phyloP scores from a whole-genome alignment of 306 rosid genomes.

The Lathyrus oleraceus region DNA sequence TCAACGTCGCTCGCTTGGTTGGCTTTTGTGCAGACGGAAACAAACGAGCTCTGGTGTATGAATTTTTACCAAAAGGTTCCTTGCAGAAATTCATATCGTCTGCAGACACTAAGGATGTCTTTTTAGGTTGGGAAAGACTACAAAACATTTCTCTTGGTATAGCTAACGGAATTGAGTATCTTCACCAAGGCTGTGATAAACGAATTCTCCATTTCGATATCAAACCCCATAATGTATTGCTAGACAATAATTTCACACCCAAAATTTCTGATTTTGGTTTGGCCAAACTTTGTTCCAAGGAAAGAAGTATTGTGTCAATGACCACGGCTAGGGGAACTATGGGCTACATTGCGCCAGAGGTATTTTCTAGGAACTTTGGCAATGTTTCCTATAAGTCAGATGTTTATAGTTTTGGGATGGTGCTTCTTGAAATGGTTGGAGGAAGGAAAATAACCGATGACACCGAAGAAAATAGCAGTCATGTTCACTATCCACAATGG shows the following conservation, averaged over 20 bases:
- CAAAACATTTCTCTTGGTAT: background rate
- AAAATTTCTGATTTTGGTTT: background rate
- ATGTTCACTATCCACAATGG: constrained; percentile 38
- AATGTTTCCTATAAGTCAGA: constrained; percentile 6
- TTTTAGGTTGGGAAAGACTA: constrained; percentile 41
- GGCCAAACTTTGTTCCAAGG: background rate
- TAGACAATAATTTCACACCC: background rate
- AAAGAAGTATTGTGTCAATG: background rate
- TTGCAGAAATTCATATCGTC: constrained; percentile 40
- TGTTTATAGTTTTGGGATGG: constrained; percentile 28
- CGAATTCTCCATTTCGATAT: background rate
- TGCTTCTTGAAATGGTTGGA: constrained; percentile 17
- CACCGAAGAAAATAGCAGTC: background rate
- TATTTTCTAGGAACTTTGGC: constrained; percentile 20
- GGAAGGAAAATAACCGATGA: constrained; percentile 31
- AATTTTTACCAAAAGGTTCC: constrained; percentile 39
- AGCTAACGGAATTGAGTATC: background rate
- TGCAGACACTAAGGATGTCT: constrained; percentile 2
- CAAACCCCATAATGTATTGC: constrained; percentile 3
- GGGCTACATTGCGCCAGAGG: constrained; percentile 28
- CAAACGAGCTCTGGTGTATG: constrained; percentile 37
- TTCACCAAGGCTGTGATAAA: background rate
- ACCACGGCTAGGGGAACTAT: constrained; percentile 4
- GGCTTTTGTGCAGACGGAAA: constrained; percentile 43
- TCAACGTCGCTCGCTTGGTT: constrained; percentile 28